Percentiles rank a stretch among this genome's conserved stretches.
Evolutionary conservation across 148 eudicot genomes (phyloP).

Genomic region (Fagopyrum tataricum): DNA sequence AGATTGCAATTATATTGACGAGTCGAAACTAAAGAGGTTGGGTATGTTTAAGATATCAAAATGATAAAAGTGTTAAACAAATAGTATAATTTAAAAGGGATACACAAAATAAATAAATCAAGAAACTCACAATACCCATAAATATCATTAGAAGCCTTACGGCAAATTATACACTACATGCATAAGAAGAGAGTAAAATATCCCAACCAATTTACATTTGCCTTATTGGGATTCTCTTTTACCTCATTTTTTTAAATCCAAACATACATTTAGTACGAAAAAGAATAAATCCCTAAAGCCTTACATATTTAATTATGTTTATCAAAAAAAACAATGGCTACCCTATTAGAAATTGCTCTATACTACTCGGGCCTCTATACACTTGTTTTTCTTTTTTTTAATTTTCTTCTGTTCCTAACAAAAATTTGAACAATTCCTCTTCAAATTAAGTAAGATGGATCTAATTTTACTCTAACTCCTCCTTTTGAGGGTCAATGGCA

Average conservation of each 20-base stretch:
- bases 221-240: background rate
- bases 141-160: conserved; percentile 9
- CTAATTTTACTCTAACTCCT: background rate
- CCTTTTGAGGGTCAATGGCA: conserved; percentile 9
- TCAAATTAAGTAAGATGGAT: background rate
- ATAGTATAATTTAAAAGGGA: background rate
- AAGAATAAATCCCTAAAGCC: background rate
- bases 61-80: background rate
- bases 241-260: background rate
- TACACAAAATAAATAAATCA: background rate
- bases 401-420: background rate
- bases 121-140: background rate
- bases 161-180: background rate
- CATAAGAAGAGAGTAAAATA: background rate
- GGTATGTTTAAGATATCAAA: background rate
- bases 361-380: conserved; percentile 3
- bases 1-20: background rate
- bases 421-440: conserved; percentile 4
- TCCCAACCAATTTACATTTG: background rate
- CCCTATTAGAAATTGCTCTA: conserved; percentile 1
- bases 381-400: background rate
- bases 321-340: background rate
- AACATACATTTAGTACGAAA: background rate
- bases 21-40: background rate
- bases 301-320: background rate